A percentile compares a stretch with the other conserved stretches of the same genome.
These are phyloP conservation scores for Chytriomyces confervae DNA, from an alignment of 192 early-diverging fungal species.

Conservation along the genomic window DNA sequence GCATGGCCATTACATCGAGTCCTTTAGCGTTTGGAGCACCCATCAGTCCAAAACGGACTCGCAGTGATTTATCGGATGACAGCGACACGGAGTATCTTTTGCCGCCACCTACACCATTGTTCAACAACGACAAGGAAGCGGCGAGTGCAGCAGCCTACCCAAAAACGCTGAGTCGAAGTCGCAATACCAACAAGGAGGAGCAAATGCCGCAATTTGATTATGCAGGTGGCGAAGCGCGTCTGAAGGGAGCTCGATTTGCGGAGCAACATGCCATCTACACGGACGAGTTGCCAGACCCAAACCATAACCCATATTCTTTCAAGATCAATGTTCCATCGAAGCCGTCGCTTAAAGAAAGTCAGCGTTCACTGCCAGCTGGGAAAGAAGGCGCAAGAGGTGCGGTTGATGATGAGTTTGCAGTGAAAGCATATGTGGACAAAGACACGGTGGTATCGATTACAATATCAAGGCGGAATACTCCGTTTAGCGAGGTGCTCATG, in stretches of 20 bases:
- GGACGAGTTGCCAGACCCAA: neutral
- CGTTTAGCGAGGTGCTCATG: neutral
- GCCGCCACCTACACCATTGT: neutral
- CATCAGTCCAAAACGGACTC: neutral
- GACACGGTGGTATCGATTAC: neutral
- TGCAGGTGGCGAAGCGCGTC: neutral
- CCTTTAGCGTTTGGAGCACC: neutral
- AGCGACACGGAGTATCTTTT: neutral
- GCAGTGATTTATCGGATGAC: neutral
- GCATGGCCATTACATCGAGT: neutral
- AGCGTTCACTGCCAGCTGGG: neutral
- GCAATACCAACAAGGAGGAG: neutral
- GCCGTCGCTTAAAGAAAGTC: neutral
- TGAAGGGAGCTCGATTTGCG: neutral
- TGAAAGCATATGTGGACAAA: neutral
- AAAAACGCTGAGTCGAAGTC: neutral
- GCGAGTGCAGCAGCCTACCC: neutral
- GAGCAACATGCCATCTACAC: neutral
- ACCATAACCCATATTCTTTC: neutral
- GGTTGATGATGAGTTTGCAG: neutral
- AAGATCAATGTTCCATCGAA: neutral
- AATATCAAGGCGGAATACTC: neutral
- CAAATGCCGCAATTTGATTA: no score
- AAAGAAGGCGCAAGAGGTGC: neutral
- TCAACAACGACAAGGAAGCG: neutral